Percentiles rank a stretch among this genome's conserved stretches.
phyloP scores from a whole-genome alignment of 768 basidiomycete genomes.

The Podaxis rugospora region DNA sequence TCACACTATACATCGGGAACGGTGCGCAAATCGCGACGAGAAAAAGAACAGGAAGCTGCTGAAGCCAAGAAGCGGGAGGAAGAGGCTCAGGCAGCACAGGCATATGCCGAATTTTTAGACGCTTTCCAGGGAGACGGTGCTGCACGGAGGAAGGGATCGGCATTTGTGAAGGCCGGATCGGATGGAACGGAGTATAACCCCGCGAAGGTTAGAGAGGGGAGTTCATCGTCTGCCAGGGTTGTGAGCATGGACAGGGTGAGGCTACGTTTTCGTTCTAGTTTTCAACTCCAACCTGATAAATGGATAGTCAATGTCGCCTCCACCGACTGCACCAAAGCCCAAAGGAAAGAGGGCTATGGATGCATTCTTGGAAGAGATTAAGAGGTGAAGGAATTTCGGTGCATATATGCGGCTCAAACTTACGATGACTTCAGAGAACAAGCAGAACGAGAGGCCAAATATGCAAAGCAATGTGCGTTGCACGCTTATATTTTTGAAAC shows the following conservation, averaged over 20 bases:
- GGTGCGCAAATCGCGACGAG: constrained; percentile 83
- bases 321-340: constrained; percentile 53
- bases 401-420: background rate
- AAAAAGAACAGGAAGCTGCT: constrained; percentile 90
- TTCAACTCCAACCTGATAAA: background rate
- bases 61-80: constrained; percentile 86
- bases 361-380: constrained; percentile 93
- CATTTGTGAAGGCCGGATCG: constrained; percentile 62
- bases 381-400: constrained; percentile 48
- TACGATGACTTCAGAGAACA: constrained; percentile 66
- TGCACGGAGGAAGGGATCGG: constrained; percentile 41
- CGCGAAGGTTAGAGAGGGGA: background rate
- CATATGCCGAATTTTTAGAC: constrained; percentile 81
- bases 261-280: background rate
- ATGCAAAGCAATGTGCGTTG: constrained; percentile 58
- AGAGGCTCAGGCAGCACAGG: constrained; percentile 73
- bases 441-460: constrained; percentile 83
- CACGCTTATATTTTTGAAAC: background rate
- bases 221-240: background rate
- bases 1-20: constrained; percentile 85
- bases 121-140: constrained; percentile 74
- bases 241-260: constrained; percentile 14
- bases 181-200: constrained; percentile 37
- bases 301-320: constrained; percentile 55
- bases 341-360: constrained; percentile 98